phyloP scores from a whole-genome alignment of 129 eudicot genomes.

The Centella asiatica region DNA sequence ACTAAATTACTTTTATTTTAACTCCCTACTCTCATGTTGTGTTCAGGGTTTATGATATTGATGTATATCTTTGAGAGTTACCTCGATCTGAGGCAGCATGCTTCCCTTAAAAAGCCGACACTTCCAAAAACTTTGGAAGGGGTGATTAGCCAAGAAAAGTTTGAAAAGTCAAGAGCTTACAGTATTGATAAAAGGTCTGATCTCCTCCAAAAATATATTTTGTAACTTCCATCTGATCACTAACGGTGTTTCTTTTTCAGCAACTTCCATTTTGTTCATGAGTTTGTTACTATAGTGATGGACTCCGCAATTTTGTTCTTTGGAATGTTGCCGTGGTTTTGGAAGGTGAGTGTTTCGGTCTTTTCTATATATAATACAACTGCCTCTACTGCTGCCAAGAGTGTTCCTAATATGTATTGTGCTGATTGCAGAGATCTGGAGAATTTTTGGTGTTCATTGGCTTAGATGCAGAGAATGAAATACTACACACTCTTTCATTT shows the following conservation, averaged over 20 bases:
- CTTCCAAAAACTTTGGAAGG: conserved; percentile 85
- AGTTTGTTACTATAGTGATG: conserved; percentile 71
- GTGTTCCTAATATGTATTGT: conserved; percentile 8
- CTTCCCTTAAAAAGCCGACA: conserved; percentile 69
- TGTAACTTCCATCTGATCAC: neutral
- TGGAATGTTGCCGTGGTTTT: conserved; percentile 86
- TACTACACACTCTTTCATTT: conserved; percentile 80
- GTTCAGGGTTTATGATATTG: conserved; percentile 84
- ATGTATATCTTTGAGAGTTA: conserved; percentile 85
- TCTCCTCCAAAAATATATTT: neutral
- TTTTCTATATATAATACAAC: neutral
- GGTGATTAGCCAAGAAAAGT: conserved; percentile 84
- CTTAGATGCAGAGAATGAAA: conserved; percentile 78
- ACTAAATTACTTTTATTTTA: neutral
- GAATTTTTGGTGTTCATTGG: conserved; percentile 45
- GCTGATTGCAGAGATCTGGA: conserved; percentile 60
- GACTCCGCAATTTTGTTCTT: conserved; percentile 75
- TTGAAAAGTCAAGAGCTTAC: conserved; percentile 92
- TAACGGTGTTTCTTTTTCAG: conserved; percentile 31
- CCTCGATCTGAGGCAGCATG: conserved; percentile 84
- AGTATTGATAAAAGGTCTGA: conserved; percentile 85
- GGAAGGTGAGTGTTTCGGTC: conserved; percentile 57
- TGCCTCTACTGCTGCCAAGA: neutral
- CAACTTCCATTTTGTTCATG: conserved; percentile 79
- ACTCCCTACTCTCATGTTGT: neutral